These are phyloP conservation scores for Fusarium sororula DNA, from an alignment of 2,329 filamentous ascomycete species.

Conservation along the genomic window DNA sequence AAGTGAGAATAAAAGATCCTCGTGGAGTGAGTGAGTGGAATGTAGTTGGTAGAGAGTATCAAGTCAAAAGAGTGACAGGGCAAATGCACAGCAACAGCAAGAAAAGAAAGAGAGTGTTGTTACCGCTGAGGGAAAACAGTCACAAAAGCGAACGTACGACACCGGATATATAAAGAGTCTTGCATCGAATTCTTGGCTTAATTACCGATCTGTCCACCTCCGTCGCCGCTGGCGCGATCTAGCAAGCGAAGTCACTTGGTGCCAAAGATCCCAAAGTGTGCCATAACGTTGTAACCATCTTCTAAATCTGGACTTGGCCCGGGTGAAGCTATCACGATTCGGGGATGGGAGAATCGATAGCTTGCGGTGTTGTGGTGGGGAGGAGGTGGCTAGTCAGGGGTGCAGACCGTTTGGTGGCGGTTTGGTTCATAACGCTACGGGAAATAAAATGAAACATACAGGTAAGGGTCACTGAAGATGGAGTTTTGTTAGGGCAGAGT, in stretches of 20 bases:
- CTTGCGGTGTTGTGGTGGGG: conserved; percentile 11
- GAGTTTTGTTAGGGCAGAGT: background rate
- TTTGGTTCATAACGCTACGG: background rate
- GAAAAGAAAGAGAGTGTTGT: conserved; percentile 26
- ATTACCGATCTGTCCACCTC: conserved; percentile 14
- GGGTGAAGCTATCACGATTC: conserved; percentile 23
- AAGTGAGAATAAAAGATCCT: background rate
- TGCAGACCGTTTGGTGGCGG: background rate
- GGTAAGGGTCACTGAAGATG: background rate
- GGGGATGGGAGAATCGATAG: conserved; percentile 30
- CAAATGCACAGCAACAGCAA: conserved; percentile 22
- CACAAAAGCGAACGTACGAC: background rate
- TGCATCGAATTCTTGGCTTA: background rate
- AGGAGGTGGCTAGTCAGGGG: conserved; percentile 4
- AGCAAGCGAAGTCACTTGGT: background rate
- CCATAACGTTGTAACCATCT: background rate
- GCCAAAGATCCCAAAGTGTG: background rate
- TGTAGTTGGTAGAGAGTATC: conserved; percentile 7
- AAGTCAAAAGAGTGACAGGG: conserved; percentile 28
- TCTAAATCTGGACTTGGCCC: conserved; percentile 11
- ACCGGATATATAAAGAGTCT: conserved; percentile 16
- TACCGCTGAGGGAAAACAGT: conserved; percentile 5
- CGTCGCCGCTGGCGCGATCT: background rate
- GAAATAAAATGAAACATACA: conserved; percentile 22
- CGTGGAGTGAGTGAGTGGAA: conserved; percentile 12